These are phyloP conservation scores for Ogataea hybrid DNA, from an alignment of 1,139 yeast species.

Conservation along the genomic window DNA sequence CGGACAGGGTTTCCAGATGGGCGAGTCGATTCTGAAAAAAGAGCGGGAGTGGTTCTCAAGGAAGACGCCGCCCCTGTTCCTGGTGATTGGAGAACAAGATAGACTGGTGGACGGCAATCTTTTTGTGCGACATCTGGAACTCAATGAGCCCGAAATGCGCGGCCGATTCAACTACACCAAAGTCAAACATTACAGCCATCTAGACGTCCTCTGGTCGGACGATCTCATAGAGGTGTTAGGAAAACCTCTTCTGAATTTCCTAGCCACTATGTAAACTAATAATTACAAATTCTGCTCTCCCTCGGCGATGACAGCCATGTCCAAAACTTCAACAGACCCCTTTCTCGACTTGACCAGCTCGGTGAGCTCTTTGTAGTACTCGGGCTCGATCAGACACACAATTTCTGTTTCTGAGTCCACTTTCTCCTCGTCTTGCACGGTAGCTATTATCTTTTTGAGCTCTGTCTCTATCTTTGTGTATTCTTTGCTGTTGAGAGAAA, in stretches of 20 bases:
- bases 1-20: too few species aligned
- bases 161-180: constrained; percentile 40
- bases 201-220: constrained; percentile 59
- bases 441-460: too few species aligned
- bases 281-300: constrained; percentile 33
- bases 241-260: constrained; percentile 32
- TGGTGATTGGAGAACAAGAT: constrained; percentile 64
- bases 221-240: constrained; percentile 39
- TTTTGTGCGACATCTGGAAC: constrained; percentile 49
- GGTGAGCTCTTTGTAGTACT: too few species aligned
- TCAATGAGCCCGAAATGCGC: constrained; percentile 46
- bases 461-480: too few species aligned
- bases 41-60: constrained; percentile 55
- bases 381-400: too few species aligned
- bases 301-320: constrained; percentile 82
- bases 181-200: constrained; percentile 50
- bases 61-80: constrained; percentile 49
- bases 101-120: constrained; percentile 63
- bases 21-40: constrained; percentile 54
- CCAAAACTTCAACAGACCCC: constrained; percentile 80
- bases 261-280: constrained; percentile 14
- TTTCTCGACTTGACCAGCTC: constrained; percentile 56
- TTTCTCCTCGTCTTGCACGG: too few species aligned
- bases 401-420: too few species aligned
- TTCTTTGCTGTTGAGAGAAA: too few species aligned